Evolutionary conservation across 257 asterid species (phyloP).

Genomic region (Jasminum sambac): DNA sequence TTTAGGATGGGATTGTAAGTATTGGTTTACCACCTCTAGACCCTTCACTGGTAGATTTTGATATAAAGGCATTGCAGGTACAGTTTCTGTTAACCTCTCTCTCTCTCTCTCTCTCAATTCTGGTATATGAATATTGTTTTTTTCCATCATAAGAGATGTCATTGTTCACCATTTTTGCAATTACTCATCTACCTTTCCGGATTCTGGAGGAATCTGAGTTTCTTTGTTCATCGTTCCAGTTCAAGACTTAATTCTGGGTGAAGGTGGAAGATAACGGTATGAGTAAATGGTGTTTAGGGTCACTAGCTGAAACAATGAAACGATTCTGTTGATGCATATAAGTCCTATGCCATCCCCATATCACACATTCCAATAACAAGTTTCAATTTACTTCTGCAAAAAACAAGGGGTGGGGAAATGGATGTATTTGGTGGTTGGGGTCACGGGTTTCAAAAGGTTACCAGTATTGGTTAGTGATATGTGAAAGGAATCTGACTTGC

Average conservation of each 20-base stretch:
- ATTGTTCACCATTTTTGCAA: background rate
- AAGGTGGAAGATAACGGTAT: background rate
- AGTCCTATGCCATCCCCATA: background rate
- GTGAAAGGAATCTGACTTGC: background rate
- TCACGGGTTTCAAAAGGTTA: background rate
- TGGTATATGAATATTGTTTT: background rate
- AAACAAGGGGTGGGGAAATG: background rate
- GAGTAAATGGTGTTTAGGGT: background rate
- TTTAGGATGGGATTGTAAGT: conserved; percentile 59
- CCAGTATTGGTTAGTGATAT: background rate
- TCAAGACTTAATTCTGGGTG: background rate
- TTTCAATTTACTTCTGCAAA: background rate
- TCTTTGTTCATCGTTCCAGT: background rate
- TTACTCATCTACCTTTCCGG: background rate
- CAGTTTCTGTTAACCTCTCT: background rate
- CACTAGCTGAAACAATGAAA: background rate
- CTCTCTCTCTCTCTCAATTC: too few relatives aligned
- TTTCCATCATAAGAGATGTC: background rate
- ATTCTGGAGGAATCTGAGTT: background rate
- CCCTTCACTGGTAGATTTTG: conserved; percentile 57
- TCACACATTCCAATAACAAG: background rate
- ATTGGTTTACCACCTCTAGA: conserved; percentile 61
- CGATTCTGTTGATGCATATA: background rate
- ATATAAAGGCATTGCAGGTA: conserved; percentile 80
- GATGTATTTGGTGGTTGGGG: too few relatives aligned